These are phyloP conservation scores for Nigrograna mackinnonii DNA, from an alignment of 2,329 filamentous ascomycete species.

Conservation along the genomic window DNA sequence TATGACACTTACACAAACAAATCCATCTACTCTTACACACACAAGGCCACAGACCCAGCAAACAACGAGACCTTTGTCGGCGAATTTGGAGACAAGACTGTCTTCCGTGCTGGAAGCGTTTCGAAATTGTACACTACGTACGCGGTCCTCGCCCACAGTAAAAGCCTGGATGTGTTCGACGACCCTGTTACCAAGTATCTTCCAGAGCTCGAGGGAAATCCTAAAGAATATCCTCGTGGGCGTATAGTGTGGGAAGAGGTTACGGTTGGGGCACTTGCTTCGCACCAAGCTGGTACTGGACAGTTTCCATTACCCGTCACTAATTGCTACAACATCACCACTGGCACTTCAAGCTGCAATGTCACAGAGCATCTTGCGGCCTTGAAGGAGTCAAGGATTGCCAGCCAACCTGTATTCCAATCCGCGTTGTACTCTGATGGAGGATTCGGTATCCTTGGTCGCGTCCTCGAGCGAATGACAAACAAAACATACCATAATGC, in stretches of 20 bases:
- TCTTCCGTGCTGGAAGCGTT: slow-evolving; percentile 50
- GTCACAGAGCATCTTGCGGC: neutral
- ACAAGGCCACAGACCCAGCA: no score
- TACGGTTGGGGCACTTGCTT: slow-evolving; percentile 3
- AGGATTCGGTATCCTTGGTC: slow-evolving; percentile 32
- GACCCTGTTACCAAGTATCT: slow-evolving; percentile 14
- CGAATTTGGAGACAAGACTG: slow-evolving; percentile 32
- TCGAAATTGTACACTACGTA: slow-evolving; percentile 50
- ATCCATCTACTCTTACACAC: slow-evolving; percentile 40
- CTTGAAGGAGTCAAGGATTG: neutral
- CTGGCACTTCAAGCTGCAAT: no score
- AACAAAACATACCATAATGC: slow-evolving; percentile 32
- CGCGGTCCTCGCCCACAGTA: slow-evolving; percentile 44
- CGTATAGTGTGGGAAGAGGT: slow-evolving; percentile 3
- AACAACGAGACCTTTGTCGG: slow-evolving; percentile 6
- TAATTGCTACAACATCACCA: neutral
- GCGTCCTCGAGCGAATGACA: slow-evolving; percentile 40
- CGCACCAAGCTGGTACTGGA: slow-evolving; percentile 3
- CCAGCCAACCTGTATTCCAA: slow-evolving; percentile 25
- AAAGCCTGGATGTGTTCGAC: slow-evolving; percentile 39
- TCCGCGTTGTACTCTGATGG: slow-evolving; percentile 34
- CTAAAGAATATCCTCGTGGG: neutral
- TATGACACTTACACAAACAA: slow-evolving; percentile 38
- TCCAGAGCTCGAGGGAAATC: slow-evolving; percentile 1
- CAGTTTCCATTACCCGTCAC: neutral